Conservation (phyloP, 352 stramenopile species). For the Achlya hypogyna region DNA sequence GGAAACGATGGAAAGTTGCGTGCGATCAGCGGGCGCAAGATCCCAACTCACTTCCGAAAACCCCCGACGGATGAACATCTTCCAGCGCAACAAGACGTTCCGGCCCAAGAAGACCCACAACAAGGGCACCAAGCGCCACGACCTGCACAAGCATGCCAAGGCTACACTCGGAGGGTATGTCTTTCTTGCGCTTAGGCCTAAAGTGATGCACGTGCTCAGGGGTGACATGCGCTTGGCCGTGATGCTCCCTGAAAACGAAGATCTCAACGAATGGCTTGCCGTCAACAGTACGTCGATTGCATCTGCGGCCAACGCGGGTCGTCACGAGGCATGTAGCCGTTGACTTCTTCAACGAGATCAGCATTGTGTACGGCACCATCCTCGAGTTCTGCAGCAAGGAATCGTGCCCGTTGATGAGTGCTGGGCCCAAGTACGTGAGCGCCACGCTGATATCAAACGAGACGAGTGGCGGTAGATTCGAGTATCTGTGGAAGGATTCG, state of each 20-base stretch:
- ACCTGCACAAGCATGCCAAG: slow-evolving; percentile 75
- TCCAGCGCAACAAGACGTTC: slow-evolving; percentile 81
- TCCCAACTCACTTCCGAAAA: neutral
- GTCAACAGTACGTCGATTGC: slow-evolving; percentile 63
- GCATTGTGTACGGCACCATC: slow-evolving; percentile 87
- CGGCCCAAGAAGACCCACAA: slow-evolving; percentile 77
- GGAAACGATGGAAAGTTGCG: neutral
- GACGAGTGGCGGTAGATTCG: slow-evolving; percentile 37
- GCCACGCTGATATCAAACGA: neutral
- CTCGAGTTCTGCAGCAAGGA: slow-evolving; percentile 67
- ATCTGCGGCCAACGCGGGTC: neutral
- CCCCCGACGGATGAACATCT: slow-evolving; percentile 47
- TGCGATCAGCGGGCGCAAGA: neutral
- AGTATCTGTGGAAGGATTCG: slow-evolving; percentile 84
- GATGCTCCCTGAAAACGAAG: slow-evolving; percentile 62
- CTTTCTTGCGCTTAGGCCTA: slow-evolving; percentile 4
- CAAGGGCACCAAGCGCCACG: slow-evolving; percentile 71
- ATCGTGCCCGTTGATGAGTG: slow-evolving; percentile 66
- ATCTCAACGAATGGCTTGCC: slow-evolving; percentile 88
- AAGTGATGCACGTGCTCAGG: slow-evolving; percentile 24
- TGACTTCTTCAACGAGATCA: slow-evolving; percentile 94
- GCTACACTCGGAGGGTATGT: slow-evolving; percentile 73
- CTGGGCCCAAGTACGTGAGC: slow-evolving; percentile 41
- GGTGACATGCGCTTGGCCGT: slow-evolving; percentile 57
- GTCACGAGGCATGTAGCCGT: slow-evolving; percentile 48